Base-by-base conservation (phyloP, 2,329 filamentous ascomycete species). In the Cladorrhinum sp. region DNA sequence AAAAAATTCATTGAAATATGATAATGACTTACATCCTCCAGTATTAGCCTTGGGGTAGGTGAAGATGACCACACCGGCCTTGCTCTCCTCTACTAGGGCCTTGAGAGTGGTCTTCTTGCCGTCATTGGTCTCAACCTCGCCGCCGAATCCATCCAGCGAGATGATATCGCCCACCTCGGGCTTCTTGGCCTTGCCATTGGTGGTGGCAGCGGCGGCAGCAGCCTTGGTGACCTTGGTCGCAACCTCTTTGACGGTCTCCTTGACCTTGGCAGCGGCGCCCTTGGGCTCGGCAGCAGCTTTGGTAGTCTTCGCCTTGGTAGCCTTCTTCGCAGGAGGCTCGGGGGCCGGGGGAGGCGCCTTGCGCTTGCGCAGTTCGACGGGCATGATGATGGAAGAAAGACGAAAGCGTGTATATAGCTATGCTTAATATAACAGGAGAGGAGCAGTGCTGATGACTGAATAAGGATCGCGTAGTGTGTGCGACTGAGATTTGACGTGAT, bases 41-140 rank as follows among this genome's bases (percentile, higher is more conserved):
- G 95, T 99, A 25, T 90, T 95, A 12, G 95, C 95, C 78, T 90
- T 96, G 61, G 95, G 95, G 73, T 98, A 98, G 29, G 93, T 97
- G 75, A 99, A 97, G 27, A 98, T 79, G 32, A 96, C 91, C 49
- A 98, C 89, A 24, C 93, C 95, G 36, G 84, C 81, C 77, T 91
- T 87, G 82, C 92, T 96, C 71, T 89, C 84, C 55, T 92, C 88
- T 53, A 97, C 83, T 23, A 99, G 85, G 68, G 86, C 81, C 77
- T 91, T 89, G 61, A 99, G 79, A 1, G 86, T 92, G 5, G 89
- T 92, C 77, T 89, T 90, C 57, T 82, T 79, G 69, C 92, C 92
- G 65, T 96, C 91, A 66, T 98, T 87, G 64, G 89, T 95, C 79
- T 95, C 86, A 65, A 99, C 78, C 71, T 95, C 87, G 65, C 85